Conservation (phyloP, 2,329 filamentous ascomycete species). For the Laburnicola sp. region DNA sequence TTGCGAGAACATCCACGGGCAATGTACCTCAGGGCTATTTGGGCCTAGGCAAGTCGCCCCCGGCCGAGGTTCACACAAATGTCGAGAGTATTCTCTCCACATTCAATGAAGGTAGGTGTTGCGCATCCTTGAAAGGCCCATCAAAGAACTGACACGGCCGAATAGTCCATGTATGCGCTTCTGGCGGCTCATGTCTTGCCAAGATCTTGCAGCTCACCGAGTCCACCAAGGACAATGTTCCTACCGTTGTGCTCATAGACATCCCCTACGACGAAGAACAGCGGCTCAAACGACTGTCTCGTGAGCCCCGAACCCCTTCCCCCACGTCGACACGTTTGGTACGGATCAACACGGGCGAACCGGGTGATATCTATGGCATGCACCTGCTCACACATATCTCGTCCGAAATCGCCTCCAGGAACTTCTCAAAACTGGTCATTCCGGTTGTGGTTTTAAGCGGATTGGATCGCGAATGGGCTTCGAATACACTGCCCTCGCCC, state of each 20-base stretch:
- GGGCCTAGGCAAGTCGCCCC: conserved; percentile 32
- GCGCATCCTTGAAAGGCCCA: too few relatives aligned
- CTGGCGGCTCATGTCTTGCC: conserved; percentile 44
- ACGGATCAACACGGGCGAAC: conserved; percentile 40
- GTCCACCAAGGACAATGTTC: conserved; percentile 35
- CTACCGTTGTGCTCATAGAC: conserved; percentile 49
- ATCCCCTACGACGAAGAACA: conserved; percentile 49
- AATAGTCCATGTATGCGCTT: conserved; percentile 47
- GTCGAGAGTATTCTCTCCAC: conserved; percentile 46
- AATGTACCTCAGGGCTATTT: conserved; percentile 44
- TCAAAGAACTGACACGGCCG: conserved; percentile 18
- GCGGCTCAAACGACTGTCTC: conserved; percentile 45
- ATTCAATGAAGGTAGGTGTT: conserved; percentile 46
- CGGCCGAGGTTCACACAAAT: conserved; percentile 44
- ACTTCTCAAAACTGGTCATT: conserved; percentile 46
- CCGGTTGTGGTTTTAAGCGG: conserved; percentile 48
- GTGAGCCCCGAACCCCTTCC: conserved; percentile 47
- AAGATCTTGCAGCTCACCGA: conserved; percentile 44
- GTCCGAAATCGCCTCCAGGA: conserved; percentile 47
- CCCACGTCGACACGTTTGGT: conserved; percentile 41
- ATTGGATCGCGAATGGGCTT: conserved; percentile 37
- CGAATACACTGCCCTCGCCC: conserved; percentile 37
- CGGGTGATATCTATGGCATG: conserved; percentile 49
- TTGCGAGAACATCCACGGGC: conserved; percentile 37
- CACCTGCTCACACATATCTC: conserved; percentile 48